phyloP scores from a whole-genome alignment of 495 filamentous ascomycete genomes.

The Symbiotaphrina buchneri region DNA sequence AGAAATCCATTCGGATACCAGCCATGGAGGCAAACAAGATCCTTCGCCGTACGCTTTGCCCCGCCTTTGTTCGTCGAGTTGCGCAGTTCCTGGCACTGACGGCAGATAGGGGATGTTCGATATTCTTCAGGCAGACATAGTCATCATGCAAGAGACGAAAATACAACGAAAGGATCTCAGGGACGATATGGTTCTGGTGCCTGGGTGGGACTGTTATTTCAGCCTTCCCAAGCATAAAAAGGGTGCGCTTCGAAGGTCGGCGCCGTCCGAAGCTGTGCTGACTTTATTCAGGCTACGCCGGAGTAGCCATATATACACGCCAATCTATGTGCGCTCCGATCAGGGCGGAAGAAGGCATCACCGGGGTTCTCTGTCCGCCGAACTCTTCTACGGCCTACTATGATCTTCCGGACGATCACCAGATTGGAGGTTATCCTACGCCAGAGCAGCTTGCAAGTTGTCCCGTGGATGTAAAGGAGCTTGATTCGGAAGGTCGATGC shows the following conservation, averaged over 20 bases:
- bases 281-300: constrained; percentile 57
- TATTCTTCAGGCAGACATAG: constrained; percentile 77
- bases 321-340: constrained; percentile 74
- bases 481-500: constrained; percentile 85
- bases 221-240: constrained; percentile 86
- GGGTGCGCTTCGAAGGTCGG: constrained; percentile 24
- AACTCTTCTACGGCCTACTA: constrained; percentile 52
- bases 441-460: constrained; percentile 34
- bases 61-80: no score
- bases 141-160: constrained; percentile 89
- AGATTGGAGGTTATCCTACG: constrained; percentile 81
- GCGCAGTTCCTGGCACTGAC: not conserved
- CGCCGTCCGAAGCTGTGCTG: no score
- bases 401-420: constrained; percentile 52
- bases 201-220: constrained; percentile 94
- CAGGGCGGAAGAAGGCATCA: constrained; percentile 80
- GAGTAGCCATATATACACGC: constrained; percentile 88
- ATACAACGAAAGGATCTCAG: constrained; percentile 84
- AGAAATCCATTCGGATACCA: constrained; percentile 90
- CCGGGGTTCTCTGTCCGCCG: constrained; percentile 58
- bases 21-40: constrained; percentile 74
- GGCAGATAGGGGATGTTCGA: constrained; percentile 69
- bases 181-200: constrained; percentile 90
- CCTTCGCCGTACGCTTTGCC: constrained; percentile 39
- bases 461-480: constrained; percentile 37